Conservation (phyloP, 2,329 filamentous ascomycete genomes). For the Bipolaris zeicola region DNA sequence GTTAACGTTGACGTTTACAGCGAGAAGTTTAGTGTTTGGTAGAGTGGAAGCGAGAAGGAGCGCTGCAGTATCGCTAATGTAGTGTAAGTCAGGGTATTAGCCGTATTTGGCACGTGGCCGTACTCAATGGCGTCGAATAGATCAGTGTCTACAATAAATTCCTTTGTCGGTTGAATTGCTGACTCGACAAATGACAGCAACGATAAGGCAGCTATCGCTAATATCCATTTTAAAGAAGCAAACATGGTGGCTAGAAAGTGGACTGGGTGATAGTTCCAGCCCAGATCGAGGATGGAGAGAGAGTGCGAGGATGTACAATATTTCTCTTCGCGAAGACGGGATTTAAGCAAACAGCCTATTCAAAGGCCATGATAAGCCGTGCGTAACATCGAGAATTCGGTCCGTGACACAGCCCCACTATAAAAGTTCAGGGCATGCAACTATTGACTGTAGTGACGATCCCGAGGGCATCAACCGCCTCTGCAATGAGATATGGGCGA, state of each 20-base stretch:
- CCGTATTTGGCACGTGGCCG: neutral
- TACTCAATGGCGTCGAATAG: slow-evolving; percentile 12
- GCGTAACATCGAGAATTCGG: no score
- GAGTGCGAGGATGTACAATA: neutral
- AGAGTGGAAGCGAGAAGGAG: slow-evolving; percentile 10
- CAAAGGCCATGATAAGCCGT: no score
- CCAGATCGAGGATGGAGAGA: neutral
- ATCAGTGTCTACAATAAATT: slow-evolving; percentile 9
- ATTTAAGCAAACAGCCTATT: no score
- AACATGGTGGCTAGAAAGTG: neutral
- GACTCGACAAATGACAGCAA: neutral
- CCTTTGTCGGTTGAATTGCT: neutral
- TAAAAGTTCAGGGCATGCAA: no score
- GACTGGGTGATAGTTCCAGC: no score
- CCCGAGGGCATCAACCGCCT: no score
- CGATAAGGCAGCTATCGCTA: neutral
- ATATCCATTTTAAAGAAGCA: neutral
- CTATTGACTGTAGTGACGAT: no score
- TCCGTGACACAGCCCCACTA: no score
- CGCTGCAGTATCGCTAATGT: slow-evolving; percentile 4
- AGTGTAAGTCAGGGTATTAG: neutral
- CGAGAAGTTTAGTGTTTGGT: slow-evolving; percentile 13
- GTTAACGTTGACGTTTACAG: slow-evolving; percentile 7
- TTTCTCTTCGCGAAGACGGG: no score
- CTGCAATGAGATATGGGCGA: no score